These are phyloP conservation scores for Quercus glauca DNA, from an alignment of 306 rosid genomes.

Conservation along the genomic window DNA sequence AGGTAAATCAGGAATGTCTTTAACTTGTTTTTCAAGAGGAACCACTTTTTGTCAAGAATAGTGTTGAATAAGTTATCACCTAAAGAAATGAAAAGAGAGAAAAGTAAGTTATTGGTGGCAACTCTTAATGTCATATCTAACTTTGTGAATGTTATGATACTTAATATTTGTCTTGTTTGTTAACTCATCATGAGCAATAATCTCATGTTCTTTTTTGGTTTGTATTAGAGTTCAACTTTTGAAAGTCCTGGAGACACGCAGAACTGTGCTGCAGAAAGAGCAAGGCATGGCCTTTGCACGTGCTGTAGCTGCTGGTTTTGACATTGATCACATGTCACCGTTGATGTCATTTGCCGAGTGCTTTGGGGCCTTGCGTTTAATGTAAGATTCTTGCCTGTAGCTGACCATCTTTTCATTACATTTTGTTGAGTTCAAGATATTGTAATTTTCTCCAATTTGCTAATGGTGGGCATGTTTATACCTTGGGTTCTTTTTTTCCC, in stretches of 20 bases:
- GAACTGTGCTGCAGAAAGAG: constrained; percentile 86
- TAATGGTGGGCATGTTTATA: not conserved
- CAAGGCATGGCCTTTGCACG: constrained; percentile 99
- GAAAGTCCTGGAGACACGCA: constrained; percentile 93
- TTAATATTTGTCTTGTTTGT: not conserved
- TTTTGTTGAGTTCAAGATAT: constrained; percentile 11
- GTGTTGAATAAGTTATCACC: not conserved
- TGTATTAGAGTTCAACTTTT: constrained; percentile 77
- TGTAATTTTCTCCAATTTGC: constrained; percentile 25
- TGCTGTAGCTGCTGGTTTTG: constrained; percentile 99
- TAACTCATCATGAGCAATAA: not conserved
- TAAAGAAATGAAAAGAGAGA: not conserved
- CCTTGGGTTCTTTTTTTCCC: not conserved
- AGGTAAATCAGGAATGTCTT: no score
- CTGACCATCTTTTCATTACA: constrained; percentile 1
- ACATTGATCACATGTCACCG: constrained; percentile 61
- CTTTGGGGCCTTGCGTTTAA: constrained; percentile 93
- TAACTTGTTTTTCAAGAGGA: not conserved
- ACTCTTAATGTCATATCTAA: not conserved
- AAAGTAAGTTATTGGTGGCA: not conserved
- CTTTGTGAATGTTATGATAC: not conserved
- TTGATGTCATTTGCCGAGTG: constrained; percentile 82
- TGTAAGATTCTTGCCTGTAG: constrained; percentile 44
- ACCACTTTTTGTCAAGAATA: not conserved
- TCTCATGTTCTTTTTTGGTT: constrained; percentile 16